A percentile compares a stretch with the other conserved stretches of the same genome.
Conservation (phyloP, 257 asterid species). For the Solanum neorickii region DNA sequence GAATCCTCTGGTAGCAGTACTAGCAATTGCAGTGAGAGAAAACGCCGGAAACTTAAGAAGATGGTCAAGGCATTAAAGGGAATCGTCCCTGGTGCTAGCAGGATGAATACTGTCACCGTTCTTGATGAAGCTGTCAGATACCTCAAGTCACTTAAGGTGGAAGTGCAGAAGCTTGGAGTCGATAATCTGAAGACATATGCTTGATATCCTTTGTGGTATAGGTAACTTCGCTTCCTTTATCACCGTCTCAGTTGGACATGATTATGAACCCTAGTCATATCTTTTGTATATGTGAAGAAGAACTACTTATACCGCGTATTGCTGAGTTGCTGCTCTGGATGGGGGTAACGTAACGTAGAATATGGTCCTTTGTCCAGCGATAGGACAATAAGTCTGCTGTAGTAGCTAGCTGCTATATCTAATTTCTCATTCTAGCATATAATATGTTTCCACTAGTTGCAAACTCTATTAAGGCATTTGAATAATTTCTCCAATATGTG, state of each 20-base stretch:
- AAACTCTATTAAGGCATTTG: not conserved
- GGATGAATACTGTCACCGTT: slow-evolving; percentile 56
- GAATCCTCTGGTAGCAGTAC: slow-evolving; percentile 12
- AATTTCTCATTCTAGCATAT: not conserved
- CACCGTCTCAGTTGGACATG: not conserved
- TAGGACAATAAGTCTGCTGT: not conserved
- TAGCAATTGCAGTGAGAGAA: slow-evolving; percentile 20
- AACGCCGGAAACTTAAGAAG: slow-evolving; percentile 39
- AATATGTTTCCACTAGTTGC: not conserved
- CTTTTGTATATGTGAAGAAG: not conserved
- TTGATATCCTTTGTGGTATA: not conserved
- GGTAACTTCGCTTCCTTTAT: not conserved
- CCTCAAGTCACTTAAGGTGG: slow-evolving; percentile 66
- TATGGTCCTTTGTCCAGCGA: not conserved
- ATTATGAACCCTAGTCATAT: not conserved
- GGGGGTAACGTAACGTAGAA: not conserved
- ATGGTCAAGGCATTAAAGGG: slow-evolving; percentile 58
- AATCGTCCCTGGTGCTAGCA: slow-evolving; percentile 57
- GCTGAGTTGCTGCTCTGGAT: not conserved
- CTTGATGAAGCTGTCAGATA: slow-evolving; percentile 79
- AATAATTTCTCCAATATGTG: not conserved
- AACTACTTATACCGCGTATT: not conserved
- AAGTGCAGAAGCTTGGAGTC: slow-evolving; percentile 58
- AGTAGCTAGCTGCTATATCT: not conserved
- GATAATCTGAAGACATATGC: slow-evolving; percentile 9